Evolutionary conservation across 2,329 filamentous ascomycete species (phyloP).

Genomic region (Verticillium alfalfae): DNA sequence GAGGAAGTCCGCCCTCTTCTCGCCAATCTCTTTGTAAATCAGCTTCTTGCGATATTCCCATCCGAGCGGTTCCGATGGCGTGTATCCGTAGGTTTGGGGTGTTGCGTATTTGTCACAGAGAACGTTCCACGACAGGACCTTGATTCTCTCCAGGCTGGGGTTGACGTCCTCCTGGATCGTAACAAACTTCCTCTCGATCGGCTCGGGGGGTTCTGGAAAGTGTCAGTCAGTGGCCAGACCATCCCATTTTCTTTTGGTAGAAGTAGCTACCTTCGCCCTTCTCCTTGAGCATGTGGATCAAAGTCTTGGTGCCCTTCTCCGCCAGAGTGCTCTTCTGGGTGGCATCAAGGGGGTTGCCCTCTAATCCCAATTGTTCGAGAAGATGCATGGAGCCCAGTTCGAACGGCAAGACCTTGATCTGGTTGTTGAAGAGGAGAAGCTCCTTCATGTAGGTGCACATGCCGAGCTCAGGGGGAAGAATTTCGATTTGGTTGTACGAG

Average conservation of each 20-base stretch:
- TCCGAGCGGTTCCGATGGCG: constrained; percentile 70
- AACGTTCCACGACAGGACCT: constrained; percentile 90
- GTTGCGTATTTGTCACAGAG: constrained; percentile 93
- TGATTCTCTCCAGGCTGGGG: constrained; percentile 63
- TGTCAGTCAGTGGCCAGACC: constrained; percentile 13
- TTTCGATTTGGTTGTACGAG: constrained; percentile 78
- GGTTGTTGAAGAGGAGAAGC: constrained; percentile 85
- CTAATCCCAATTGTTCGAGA: constrained; percentile 82
- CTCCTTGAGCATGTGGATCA: constrained; percentile 80
- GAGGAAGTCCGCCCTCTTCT: constrained; percentile 79
- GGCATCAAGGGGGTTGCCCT: constrained; percentile 80
- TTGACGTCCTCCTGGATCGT: constrained; percentile 66
- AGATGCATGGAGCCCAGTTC: constrained; percentile 87
- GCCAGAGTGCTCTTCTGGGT: constrained; percentile 76
- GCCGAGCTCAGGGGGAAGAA: constrained; percentile 83
- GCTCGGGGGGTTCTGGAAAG: constrained; percentile 61
- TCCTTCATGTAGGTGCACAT: constrained; percentile 93
- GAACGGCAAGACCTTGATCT: constrained; percentile 72
- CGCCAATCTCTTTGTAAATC: constrained; percentile 76
- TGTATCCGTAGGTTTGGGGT: constrained; percentile 80
- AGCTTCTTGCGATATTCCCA: constrained; percentile 85
- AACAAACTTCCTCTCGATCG: constrained; percentile 70
- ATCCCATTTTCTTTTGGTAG: not conserved
- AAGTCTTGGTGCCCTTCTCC: constrained; percentile 78
- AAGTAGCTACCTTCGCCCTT: constrained; percentile 65